Conservation (phyloP, 163 green algal species). For the Volvox carteri region DNA sequence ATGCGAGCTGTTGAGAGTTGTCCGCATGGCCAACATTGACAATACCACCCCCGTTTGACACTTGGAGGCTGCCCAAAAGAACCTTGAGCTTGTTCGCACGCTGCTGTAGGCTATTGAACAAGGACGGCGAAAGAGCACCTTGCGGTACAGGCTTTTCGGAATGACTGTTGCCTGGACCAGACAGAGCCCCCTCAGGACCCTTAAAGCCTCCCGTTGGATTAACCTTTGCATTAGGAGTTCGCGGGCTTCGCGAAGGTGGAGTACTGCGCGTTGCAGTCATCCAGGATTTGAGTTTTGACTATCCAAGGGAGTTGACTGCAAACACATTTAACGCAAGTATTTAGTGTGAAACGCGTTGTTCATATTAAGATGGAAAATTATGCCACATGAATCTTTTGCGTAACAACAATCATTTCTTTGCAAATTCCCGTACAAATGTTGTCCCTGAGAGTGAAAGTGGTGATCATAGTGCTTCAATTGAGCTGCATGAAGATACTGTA, state of each 20-base stretch:
- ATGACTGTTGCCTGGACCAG: not conserved
- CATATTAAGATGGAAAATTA: not conserved
- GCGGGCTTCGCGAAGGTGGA: not conserved
- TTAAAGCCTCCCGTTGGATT: not conserved
- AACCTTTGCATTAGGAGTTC: not conserved
- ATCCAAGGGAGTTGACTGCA: slow-evolving; percentile 1
- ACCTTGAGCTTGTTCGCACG: not conserved
- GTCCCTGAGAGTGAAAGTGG: too few species aligned
- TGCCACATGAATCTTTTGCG: too few species aligned
- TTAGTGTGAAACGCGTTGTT: not conserved
- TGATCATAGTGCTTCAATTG: too few species aligned
- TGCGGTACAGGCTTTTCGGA: not conserved
- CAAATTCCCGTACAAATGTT: too few species aligned
- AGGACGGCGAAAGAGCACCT: slow-evolving; percentile 6
- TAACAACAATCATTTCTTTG: too few species aligned
- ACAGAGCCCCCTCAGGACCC: not conserved
- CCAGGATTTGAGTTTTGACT: slow-evolving; percentile 8
- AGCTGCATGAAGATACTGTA: too few species aligned
- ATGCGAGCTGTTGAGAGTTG: not conserved
- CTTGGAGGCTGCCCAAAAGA: slow-evolving; percentile 1
- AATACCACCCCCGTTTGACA: not conserved
- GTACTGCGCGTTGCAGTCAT: slow-evolving; percentile 12
- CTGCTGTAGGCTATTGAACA: slow-evolving; percentile 21
- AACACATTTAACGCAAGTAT: not conserved
- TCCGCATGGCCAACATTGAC: not conserved